Evolutionary conservation across 2,329 filamentous ascomycete genomes (phyloP), one percentile per base, ranked within the genome.

Genomic region (Immersiporthe knoxdaviesiana): DNA sequence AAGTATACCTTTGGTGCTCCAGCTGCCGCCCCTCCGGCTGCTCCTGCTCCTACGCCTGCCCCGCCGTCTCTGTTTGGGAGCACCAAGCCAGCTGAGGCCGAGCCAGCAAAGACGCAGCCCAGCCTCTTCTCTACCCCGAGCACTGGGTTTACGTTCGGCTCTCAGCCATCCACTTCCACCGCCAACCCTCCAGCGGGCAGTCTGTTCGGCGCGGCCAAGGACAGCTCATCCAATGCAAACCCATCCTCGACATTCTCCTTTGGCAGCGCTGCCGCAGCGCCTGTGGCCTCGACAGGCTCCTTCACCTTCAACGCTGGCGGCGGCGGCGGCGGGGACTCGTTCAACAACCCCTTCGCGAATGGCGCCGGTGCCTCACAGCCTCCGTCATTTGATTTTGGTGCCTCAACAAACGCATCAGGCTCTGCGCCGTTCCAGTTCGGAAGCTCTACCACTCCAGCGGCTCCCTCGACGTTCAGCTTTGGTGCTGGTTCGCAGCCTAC

Each of bases 341-440:
- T 82, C 67, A 81, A 77, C 69, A 82, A 79, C 67, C 73, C 80
- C 0, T 84, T 84, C 70, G 77, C 75, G 70, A 54, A 74, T 70
- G 69, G 77, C 65, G 74, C 74, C 63, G 56, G 70, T 62, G 61
- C 74, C 11, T 73, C 76, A 16, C 71, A 75, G 6, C 72, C 76
- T 2, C 71, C 77, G 2, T 76, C 77, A n/a, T 79, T 81, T 71
- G 79, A 76, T 70, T 84, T 84, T 72, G 82, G 81, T 27, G 76
- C 74, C 12, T 69, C 73, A 30, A 59, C 71, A 44, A 72, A 60
- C 52, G 66, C 68, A 68, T 75, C 63, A 71, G 44, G 56, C 4
- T 76, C 59, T 62, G 59, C 59, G 39, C 74, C 30, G 41, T 72
- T 70, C 50, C 67, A 66, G 5, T 72, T 72, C 37, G 66, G 41